A percentile compares a stretch with the other conserved stretches of the same genome.
These are phyloP conservation scores for Coemansia aciculifera DNA, from an alignment of 192 early-diverging fungal genomes.

Conservation along the genomic window DNA sequence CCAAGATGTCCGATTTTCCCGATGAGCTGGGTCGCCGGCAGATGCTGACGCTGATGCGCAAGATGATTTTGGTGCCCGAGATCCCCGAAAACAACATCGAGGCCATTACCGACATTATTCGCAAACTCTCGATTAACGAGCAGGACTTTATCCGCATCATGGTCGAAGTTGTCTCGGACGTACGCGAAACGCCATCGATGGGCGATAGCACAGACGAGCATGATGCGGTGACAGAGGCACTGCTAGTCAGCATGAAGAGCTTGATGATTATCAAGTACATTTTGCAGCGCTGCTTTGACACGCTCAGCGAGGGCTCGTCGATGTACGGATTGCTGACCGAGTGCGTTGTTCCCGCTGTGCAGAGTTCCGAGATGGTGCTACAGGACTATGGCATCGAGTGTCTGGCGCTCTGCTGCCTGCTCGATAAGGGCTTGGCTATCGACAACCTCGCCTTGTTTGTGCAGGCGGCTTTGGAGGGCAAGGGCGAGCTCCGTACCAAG, in stretches of 20 bases:
- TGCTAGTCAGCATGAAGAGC: conserved; percentile 64
- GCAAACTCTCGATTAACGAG: conserved; percentile 74
- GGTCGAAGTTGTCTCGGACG: conserved; percentile 80
- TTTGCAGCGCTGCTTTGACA: conserved; percentile 67
- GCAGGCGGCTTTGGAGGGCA: conserved; percentile 56
- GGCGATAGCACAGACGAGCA: conserved; percentile 37
- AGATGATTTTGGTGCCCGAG: conserved; percentile 74
- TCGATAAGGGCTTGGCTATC: conserved; percentile 73
- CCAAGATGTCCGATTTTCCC: conserved; percentile 75
- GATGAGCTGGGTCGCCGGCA: conserved; percentile 87
- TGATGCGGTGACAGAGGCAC: conserved; percentile 44
- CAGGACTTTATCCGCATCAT: conserved; percentile 86
- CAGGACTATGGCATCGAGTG: conserved; percentile 82
- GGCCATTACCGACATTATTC: conserved; percentile 75
- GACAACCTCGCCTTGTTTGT: conserved; percentile 75
- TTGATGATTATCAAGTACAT: conserved; percentile 70
- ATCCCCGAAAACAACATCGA: conserved; percentile 76
- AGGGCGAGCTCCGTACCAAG: conserved; percentile 61
- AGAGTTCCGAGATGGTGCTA: conserved; percentile 64
- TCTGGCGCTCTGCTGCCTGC: conserved; percentile 72
- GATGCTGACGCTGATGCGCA: conserved; percentile 75
- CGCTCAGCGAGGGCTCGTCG: conserved; percentile 68
- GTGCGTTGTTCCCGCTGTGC: conserved; percentile 70
- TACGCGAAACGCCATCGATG: conserved; percentile 57
- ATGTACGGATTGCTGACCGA: conserved; percentile 76